phyloP scores from a whole-genome alignment of 257 asterid species.

The Leptodermis oblonga region DNA sequence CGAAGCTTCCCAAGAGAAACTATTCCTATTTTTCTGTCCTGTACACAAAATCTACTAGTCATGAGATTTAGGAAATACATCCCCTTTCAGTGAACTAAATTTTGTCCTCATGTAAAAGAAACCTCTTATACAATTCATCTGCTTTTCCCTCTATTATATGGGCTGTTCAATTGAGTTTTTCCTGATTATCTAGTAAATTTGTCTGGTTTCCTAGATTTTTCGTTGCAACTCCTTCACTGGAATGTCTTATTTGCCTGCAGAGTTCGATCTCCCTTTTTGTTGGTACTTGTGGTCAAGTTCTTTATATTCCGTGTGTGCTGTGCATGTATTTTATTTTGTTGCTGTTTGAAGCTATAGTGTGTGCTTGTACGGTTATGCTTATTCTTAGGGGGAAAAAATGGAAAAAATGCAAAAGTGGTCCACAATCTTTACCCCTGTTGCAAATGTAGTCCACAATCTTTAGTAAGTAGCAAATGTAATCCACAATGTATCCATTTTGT shows the following conservation, averaged over 20 bases:
- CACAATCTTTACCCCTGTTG: no score
- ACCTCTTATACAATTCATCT: background rate
- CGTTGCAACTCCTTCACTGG: background rate
- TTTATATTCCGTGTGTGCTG: no score
- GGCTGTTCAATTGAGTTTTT: background rate
- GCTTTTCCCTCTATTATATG: background rate
- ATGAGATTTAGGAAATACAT: background rate
- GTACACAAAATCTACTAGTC: constrained; percentile 2
- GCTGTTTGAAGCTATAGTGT: no score
- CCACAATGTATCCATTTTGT: no score
- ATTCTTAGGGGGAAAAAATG: no score
- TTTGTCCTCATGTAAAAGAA: background rate
- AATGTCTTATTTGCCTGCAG: background rate
- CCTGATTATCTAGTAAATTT: background rate
- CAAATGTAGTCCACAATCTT: no score
- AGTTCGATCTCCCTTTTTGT: background rate
- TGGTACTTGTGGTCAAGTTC: no score
- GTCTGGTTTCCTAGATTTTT: background rate
- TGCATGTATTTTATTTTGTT: no score
- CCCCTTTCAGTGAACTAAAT: background rate
- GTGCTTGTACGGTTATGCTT: no score
- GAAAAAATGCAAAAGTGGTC: no score
- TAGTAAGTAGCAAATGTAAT: no score
- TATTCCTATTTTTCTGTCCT: background rate
- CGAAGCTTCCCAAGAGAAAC: constrained; percentile 3